Evolutionary conservation across 345 rosid species (phyloP).

Genomic region (Trapa incisa): DNA sequence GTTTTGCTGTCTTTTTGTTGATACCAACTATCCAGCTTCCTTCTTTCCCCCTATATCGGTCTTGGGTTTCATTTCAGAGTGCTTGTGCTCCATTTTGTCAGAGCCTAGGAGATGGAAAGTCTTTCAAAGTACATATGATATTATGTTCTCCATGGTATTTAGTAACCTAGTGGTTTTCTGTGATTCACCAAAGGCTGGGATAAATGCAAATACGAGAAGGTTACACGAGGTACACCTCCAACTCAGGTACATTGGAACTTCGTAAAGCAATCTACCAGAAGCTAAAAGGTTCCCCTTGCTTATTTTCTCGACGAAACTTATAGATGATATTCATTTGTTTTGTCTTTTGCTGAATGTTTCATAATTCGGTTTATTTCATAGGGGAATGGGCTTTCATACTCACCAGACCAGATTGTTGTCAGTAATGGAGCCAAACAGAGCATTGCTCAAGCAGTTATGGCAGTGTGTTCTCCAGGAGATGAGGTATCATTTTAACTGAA

Average conservation of each 20-base stretch:
- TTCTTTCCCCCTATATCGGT: too few species aligned
- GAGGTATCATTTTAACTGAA: conserved; percentile 40
- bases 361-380: conserved; percentile 22
- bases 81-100: background rate
- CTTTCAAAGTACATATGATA: background rate
- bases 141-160: background rate
- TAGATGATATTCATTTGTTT: background rate
- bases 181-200: conserved; percentile 52
- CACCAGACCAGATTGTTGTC: conserved; percentile 74
- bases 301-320: background rate
- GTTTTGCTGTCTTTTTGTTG: conserved; percentile 16
- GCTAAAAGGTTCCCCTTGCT: conserved; percentile 40
- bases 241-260: conserved; percentile 76
- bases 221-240: conserved; percentile 73
- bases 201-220: conserved; percentile 82
- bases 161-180: background rate
- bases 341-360: background rate
- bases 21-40: background rate
- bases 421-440: conserved; percentile 98
- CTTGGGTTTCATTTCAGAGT: background rate
- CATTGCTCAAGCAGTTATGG: conserved; percentile 64
- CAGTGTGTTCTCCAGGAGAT: conserved; percentile 92
- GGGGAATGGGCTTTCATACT: conserved; percentile 77
- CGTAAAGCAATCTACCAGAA: conserved; percentile 79
- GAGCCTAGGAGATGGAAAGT: background rate